Evolutionary conservation across 768 basidiomycete genomes (phyloP).

Genomic region (Psilocybe azurescens): DNA sequence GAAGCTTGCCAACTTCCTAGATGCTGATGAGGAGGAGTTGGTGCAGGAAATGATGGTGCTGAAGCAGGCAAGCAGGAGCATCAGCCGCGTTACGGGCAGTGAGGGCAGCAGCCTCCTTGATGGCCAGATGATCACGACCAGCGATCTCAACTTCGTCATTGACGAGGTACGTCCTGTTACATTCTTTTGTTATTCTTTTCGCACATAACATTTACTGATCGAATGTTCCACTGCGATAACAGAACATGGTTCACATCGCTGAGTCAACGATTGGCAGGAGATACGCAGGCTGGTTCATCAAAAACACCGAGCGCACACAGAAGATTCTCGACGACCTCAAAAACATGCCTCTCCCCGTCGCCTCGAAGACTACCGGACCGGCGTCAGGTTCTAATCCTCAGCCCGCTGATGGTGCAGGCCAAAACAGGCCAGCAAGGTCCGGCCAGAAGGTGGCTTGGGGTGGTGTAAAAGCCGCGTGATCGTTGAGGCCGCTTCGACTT

Average conservation of each 20-base stretch:
- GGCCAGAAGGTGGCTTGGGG: constrained; percentile 71
- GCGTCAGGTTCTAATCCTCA: constrained; percentile 19
- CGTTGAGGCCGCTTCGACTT: not conserved
- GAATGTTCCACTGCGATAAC: not conserved
- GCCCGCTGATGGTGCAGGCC: constrained; percentile 24
- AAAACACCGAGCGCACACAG: constrained; percentile 91
- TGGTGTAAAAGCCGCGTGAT: constrained; percentile 40
- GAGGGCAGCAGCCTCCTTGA: constrained; percentile 69
- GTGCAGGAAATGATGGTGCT: constrained; percentile 97
- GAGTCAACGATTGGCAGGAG: constrained; percentile 93
- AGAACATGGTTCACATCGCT: constrained; percentile 98
- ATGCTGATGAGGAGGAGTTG: constrained; percentile 92
- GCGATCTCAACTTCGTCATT: constrained; percentile 95
- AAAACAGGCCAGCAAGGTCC: constrained; percentile 36
- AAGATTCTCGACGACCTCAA: constrained; percentile 83
- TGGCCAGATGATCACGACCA: constrained; percentile 87
- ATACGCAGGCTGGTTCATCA: constrained; percentile 97
- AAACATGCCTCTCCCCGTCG: constrained; percentile 49
- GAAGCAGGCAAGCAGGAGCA: constrained; percentile 85
- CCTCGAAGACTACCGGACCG: constrained; percentile 29
- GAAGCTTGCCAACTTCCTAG: constrained; percentile 92
- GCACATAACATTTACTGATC: not conserved
- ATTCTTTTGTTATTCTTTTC: not conserved
- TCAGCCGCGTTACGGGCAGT: constrained; percentile 66
- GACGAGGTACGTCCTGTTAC: constrained; percentile 69